These are phyloP conservation scores for Ichthyophthirius multifiliis DNA, from an alignment of 169 alveolate species.

Conservation along the genomic window DNA sequence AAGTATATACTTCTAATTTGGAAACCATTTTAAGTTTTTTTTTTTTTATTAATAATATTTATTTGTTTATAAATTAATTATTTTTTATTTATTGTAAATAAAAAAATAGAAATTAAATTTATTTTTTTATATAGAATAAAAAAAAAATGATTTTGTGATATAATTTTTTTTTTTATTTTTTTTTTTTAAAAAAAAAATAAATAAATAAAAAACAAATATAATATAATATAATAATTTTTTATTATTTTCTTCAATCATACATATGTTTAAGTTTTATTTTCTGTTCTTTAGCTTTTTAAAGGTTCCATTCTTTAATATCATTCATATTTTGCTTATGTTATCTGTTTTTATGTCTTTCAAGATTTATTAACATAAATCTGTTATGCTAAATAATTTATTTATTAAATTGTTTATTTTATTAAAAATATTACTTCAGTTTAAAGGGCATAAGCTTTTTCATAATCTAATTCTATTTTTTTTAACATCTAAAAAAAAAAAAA, in stretches of 20 bases:
- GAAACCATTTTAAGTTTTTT: no score
- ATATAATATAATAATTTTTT: no score
- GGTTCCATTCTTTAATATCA: slow-evolving; percentile 27
- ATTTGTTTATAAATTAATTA: no score
- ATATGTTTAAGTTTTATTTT: slow-evolving; percentile 37
- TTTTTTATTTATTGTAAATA: no score
- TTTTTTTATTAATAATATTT: no score
- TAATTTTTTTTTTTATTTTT: no score
- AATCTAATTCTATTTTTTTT: slow-evolving; percentile 19
- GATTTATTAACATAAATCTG: slow-evolving; percentile 10
- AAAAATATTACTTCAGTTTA: slow-evolving; percentile 21
- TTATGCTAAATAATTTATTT: neutral
- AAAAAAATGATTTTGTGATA: no score
- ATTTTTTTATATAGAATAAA: no score
- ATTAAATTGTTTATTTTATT: neutral
- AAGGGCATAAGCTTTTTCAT: slow-evolving; percentile 26
- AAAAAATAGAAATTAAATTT: no score
- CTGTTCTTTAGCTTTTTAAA: slow-evolving; percentile 29
- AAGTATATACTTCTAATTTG: no score
- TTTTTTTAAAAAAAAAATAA: no score
- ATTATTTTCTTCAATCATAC: slow-evolving; percentile 25
- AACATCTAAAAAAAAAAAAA: neutral
- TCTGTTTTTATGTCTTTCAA: slow-evolving; percentile 33
- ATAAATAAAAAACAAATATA: no score
- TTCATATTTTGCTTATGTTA: slow-evolving; percentile 7